Evolutionary conservation across 1,284 basidiomycete genomes (phyloP).

Genomic region (Pascua guehoae): DNA sequence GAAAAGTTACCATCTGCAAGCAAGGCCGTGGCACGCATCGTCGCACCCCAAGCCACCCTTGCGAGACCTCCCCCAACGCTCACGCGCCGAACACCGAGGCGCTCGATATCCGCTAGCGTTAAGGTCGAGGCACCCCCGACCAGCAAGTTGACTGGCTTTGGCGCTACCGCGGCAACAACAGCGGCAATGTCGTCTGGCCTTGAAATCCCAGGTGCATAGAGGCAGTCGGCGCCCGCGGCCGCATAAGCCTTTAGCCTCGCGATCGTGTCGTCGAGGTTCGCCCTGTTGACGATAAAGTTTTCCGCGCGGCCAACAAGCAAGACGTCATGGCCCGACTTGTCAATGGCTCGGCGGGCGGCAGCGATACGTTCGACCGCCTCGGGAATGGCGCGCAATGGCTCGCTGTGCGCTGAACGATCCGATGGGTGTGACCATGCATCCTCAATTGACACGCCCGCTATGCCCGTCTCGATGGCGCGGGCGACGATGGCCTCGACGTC

Average conservation of each 20-base stretch:
- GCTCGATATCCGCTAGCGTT: neutral
- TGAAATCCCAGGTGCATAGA: slow-evolving; percentile 2
- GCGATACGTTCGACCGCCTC: slow-evolving; percentile 1
- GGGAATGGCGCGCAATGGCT: neutral
- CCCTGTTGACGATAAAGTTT: slow-evolving; percentile 3
- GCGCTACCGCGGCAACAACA: slow-evolving; percentile 4
- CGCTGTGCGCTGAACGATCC: neutral
- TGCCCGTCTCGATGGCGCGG: slow-evolving; percentile 1
- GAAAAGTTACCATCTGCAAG: slow-evolving; percentile 3
- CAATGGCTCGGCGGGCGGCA: slow-evolving; percentile 4
- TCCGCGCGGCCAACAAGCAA: slow-evolving; percentile 5
- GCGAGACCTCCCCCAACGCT: slow-evolving; percentile 4
- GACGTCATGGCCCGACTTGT: neutral
- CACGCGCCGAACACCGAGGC: slow-evolving; percentile 3
- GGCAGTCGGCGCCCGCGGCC: slow-evolving; percentile 1
- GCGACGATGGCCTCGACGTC: neutral
- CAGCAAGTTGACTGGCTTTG: slow-evolving; percentile 9
- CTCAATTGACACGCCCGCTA: slow-evolving; percentile 7
- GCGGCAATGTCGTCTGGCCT: slow-evolving; percentile 3
- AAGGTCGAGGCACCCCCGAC: neutral
- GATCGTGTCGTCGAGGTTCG: slow-evolving; percentile 3
- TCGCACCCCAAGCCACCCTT: slow-evolving; percentile 3
- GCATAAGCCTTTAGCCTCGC: slow-evolving; percentile 4
- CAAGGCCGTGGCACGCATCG: neutral
- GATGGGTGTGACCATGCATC: neutral